Conservation (phyloP, 1,284 basidiomycete species). For the Mycena citricolor region DNA sequence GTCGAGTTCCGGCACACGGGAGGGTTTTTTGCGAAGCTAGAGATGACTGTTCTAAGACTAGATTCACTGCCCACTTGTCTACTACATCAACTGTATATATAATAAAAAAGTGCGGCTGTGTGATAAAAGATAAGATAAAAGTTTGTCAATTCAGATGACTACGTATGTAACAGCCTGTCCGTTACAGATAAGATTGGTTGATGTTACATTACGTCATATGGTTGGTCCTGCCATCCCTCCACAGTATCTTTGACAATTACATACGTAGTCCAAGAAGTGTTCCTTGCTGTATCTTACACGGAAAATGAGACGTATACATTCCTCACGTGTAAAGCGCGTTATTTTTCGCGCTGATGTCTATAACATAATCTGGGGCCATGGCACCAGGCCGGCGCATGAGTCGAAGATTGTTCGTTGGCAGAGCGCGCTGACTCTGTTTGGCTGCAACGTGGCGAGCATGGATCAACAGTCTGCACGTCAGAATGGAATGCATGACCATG, state of each 20-base stretch:
- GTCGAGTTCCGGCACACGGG: too few relatives aligned
- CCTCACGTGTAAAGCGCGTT: slow-evolving; percentile 6
- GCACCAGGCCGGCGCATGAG: not conserved
- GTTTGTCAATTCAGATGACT: too few relatives aligned
- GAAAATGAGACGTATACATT: not conserved
- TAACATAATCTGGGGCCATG: slow-evolving; percentile 3
- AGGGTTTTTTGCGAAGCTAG: too few relatives aligned
- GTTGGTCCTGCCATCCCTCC: too few relatives aligned
- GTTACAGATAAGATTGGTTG: too few relatives aligned
- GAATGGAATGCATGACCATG: slow-evolving; percentile 3
- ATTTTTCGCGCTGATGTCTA: slow-evolving; percentile 12
- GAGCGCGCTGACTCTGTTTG: slow-evolving; percentile 6
- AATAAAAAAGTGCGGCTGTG: too few relatives aligned
- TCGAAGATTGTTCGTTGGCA: not conserved
- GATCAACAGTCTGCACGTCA: slow-evolving; percentile 2
- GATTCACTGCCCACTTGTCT: too few relatives aligned
- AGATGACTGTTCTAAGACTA: too few relatives aligned
- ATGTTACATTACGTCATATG: too few relatives aligned
- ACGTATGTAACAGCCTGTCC: too few relatives aligned
- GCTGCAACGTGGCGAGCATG: slow-evolving; percentile 9
- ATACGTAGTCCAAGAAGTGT: not conserved
- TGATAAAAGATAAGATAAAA: too few relatives aligned
- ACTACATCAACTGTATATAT: too few relatives aligned
- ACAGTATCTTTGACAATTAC: not conserved
- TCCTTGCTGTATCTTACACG: not conserved